A percentile compares a stretch with the other conserved stretches of the same genome.
These are phyloP conservation scores for Theobroma cacao DNA, from an alignment of 345 rosid genomes.

Conservation along the genomic window DNA sequence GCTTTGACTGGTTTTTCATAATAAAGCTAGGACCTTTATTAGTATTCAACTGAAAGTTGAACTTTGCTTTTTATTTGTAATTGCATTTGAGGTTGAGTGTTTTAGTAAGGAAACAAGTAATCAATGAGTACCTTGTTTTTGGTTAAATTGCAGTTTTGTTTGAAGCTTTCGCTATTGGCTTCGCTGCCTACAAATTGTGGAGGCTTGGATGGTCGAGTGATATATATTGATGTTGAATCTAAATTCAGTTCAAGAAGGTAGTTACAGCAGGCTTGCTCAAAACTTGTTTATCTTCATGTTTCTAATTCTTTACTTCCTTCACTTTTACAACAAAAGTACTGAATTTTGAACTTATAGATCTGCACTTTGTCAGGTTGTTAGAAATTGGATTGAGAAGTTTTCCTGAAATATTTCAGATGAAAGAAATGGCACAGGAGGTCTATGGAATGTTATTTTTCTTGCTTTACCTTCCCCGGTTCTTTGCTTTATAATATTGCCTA, in stretches of 20 bases:
- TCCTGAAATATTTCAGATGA: slow-evolving; percentile 67
- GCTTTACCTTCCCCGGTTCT: not conserved
- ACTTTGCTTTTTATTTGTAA: not conserved
- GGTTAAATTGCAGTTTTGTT: slow-evolving; percentile 56
- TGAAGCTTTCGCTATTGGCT: slow-evolving; percentile 74
- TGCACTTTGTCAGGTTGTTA: slow-evolving; percentile 51
- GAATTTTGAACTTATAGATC: not conserved
- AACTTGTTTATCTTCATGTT: not conserved
- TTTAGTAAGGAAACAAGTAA: not conserved
- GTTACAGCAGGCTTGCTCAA: not conserved
- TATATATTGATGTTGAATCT: slow-evolving; percentile 77
- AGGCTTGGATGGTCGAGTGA: slow-evolving; percentile 74
- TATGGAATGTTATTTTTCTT: slow-evolving; percentile 10
- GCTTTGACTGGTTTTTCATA: not conserved
- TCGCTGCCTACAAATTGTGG: slow-evolving; percentile 64
- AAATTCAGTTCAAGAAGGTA: slow-evolving; percentile 87
- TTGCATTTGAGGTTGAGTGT: not conserved
- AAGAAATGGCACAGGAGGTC: slow-evolving; percentile 84
- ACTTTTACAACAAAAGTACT: not conserved
- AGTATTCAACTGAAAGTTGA: not conserved
- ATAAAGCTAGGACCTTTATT: not conserved
- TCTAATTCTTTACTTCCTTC: not conserved
- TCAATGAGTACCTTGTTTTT: slow-evolving; percentile 2
- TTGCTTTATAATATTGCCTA: not conserved
- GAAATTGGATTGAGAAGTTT: slow-evolving; percentile 80